Percentiles rank a stretch among this genome's conserved stretches.
phyloP scores from a whole-genome alignment of 2,329 filamentous ascomycete species.

The Elsinoe necatrix region DNA sequence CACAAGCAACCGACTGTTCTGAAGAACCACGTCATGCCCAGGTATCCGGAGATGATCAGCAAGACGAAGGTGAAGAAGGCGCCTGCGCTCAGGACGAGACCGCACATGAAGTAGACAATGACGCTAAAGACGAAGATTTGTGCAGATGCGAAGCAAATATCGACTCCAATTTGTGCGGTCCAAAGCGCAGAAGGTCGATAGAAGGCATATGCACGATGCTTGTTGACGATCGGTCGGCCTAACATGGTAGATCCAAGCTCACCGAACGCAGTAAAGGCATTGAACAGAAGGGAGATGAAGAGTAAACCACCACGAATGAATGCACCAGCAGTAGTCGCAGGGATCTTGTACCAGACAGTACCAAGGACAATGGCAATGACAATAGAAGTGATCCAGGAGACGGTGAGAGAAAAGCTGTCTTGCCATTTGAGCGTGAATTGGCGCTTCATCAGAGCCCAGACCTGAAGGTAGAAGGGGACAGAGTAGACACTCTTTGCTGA shows the following conservation, averaged over 20 bases:
- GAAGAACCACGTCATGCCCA: constrained; percentile 68
- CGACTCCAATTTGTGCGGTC: constrained; percentile 74
- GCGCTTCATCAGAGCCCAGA: constrained; percentile 74
- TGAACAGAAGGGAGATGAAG: constrained; percentile 73
- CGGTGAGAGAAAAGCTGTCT: constrained; percentile 66
- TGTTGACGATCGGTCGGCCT: constrained; percentile 69
- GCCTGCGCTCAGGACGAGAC: constrained; percentile 58
- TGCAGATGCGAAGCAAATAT: constrained; percentile 57
- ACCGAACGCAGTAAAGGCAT: constrained; percentile 77
- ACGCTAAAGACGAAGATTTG: constrained; percentile 66
- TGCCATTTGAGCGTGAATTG: constrained; percentile 82
- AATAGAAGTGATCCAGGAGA: constrained; percentile 64
- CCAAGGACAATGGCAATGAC: constrained; percentile 71
- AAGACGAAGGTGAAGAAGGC: constrained; percentile 72
- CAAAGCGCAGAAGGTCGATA: constrained; percentile 74
- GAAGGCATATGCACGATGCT: constrained; percentile 76
- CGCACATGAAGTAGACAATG: constrained; percentile 73
- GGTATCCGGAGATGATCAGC: constrained; percentile 29
- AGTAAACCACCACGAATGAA: constrained; percentile 76
- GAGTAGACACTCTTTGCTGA: constrained; percentile 68
- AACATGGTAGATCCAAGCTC: constrained; percentile 69
- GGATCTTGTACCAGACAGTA: constrained; percentile 67
- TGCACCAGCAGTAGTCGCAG: constrained; percentile 55
- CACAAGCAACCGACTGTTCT: constrained; percentile 65
- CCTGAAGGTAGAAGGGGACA: constrained; percentile 72